Evolutionary conservation across 352 stramenopile species (phyloP), one percentile per base, ranked within the genome.

Genomic region (Paralagenidium karlingii): DNA sequence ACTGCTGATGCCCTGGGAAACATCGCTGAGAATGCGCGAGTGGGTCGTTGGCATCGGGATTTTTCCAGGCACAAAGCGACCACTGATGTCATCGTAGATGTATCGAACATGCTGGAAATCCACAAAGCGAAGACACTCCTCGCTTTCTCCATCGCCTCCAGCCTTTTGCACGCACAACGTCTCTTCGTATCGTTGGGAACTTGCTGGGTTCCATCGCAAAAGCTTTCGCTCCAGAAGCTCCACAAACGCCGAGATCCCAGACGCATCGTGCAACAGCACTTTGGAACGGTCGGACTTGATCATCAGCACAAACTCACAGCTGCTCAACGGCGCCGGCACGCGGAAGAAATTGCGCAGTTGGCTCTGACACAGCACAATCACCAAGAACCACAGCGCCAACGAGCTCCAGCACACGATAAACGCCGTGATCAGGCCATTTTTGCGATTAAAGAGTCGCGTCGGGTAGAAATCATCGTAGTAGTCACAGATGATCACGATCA

Each of bases 321-420:
- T 51, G 28, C 62, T 55, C 30, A 82, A 38, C 5, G 58, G 34
- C 19, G 30, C 7, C 22, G 22, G 7, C 29, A 63, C 51, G 13
- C 68, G 59, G 49, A 82, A 85, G 37, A 76, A 85, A 49, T 85
- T 81, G 49, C 60, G 28, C 5, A 85, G 40, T 25, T 68, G 43
- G 4, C 59, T 45, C 12, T 53, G 47, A 37, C 60, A 67, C 11
- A 68, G 41, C 8, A 85, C 67, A 2, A 79, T 47, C 16, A 52
- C 38, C 1, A 51, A 53, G 31, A 77, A 60, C 63, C 68, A 85
- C 5, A 82, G 46, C 3, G 58, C 51, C 13, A 51, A 44, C 38
- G 81, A 56, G 12, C 78, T 47, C 70, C 70, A 84, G 2, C 65
- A 47, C 32, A 57, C 51, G 37, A 84, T 77, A 37, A 75, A 80